Conservation (phyloP, 176 grass and related monocot species). For the Oryza brachyantha region DNA sequence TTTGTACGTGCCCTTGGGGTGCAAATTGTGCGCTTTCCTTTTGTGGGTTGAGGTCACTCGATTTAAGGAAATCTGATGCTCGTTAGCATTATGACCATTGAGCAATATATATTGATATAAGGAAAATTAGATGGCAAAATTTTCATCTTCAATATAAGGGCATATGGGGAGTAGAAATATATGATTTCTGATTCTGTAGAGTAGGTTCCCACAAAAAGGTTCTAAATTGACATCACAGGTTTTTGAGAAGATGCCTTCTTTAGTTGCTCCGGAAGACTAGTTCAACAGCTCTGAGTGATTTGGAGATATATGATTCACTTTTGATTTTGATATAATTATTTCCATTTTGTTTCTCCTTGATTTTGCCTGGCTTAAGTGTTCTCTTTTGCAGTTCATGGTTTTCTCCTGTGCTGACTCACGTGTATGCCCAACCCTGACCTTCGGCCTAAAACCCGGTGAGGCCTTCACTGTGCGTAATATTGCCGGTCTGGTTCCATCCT, state of each 20-base stretch:
- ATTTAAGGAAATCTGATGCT: neutral
- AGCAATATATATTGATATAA: neutral
- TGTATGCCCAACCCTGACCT: conserved; percentile 71
- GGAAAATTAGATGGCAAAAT: neutral
- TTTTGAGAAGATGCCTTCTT: neutral
- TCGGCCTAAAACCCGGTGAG: conserved; percentile 74
- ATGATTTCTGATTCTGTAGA: neutral
- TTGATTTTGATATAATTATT: neutral
- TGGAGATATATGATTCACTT: neutral
- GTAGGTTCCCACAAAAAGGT: neutral
- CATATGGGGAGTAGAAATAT: neutral
- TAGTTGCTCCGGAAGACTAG: neutral
- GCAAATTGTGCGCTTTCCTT: neutral
- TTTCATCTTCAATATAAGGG: neutral
- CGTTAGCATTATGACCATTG: neutral
- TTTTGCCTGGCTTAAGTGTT: neutral
- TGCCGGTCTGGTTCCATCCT: conserved; percentile 59
- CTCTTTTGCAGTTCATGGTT: conserved; percentile 73
- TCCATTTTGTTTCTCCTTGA: neutral
- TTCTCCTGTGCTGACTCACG: conserved; percentile 76
- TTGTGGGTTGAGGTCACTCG: neutral
- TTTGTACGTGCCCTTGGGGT: too few species aligned
- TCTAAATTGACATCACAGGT: neutral
- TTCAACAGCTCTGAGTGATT: neutral
- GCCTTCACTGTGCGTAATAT: conserved; percentile 77